Conservation (phyloP, 2,329 filamentous ascomycete genomes). For the Claviceps africana region DNA sequence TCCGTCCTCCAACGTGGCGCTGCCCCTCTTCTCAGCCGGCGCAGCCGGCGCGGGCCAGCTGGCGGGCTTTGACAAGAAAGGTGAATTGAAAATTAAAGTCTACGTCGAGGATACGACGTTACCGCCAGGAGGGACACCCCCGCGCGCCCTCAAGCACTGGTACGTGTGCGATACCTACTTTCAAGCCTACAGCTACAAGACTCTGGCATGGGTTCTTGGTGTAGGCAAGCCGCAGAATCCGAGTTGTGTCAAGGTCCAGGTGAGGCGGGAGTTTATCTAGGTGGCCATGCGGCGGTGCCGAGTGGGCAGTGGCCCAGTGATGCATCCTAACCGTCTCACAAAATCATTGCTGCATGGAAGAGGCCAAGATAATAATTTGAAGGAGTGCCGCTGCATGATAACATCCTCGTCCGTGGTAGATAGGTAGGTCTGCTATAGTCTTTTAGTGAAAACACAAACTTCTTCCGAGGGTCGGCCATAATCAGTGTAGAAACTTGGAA, state of each 20-base stretch:
- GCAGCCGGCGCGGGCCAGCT: conserved; percentile 10
- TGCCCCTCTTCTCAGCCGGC: conserved; percentile 10
- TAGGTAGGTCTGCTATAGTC: no score
- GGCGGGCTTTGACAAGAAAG: conserved; percentile 12
- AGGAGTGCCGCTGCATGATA: no score
- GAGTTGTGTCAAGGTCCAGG: conserved; percentile 12
- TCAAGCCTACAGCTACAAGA: conserved; percentile 9
- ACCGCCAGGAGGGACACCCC: conserved; percentile 3
- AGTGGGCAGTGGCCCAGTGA: no score
- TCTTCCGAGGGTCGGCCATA: no score
- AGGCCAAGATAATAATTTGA: no score
- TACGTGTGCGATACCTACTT: conserved; percentile 11
- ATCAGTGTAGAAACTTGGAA: no score
- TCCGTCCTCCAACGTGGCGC: conserved; percentile 12
- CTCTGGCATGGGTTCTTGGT: conserved; percentile 9
- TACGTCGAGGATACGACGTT: conserved; percentile 10
- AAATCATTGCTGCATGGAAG: no score
- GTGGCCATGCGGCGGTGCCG: no score
- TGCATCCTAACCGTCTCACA: no score
- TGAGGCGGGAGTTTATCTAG: conserved; percentile 9
- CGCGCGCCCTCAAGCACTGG: conserved; percentile 9
- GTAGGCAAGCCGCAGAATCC: conserved; percentile 11
- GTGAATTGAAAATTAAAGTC: conserved; percentile 8
- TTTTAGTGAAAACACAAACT: no score
- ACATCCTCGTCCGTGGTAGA: no score